Evolutionary conservation across 2,329 filamentous ascomycete species (phyloP), one percentile per base, ranked within the genome.

Genomic region (Exophiala bonariae): DNA sequence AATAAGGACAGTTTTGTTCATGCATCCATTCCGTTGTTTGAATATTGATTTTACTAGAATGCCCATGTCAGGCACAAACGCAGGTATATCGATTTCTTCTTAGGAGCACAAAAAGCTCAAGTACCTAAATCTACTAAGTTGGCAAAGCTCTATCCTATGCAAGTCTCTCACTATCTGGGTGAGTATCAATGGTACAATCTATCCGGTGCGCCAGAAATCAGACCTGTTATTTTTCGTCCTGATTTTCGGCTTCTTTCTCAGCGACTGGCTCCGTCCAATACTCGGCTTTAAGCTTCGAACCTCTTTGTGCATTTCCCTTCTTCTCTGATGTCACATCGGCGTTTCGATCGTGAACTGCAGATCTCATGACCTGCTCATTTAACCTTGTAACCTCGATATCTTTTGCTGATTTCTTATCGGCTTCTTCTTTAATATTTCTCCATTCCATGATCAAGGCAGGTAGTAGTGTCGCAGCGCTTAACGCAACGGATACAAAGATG

Each of bases 351-450:
- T n/a, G 16, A 22, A 22, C 16, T 13, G 22, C 3, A 18, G 10
- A 22, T 39, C 36, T 13, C 14, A 13, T 8, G 36, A 19, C 19
- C 16, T 14, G n/a, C 18, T 11, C 39, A 32, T 3, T 18, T 31
- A 3, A 3, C 13, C 19, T 26, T 30, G 26, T 16, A 7, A 17
- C 7, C 10, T 31, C 23, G 8, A n/a, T 4, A 22, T 32, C 38
- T 16, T 18, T 31, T 4, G 26, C 13, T 13, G 38, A 2, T 13
- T 9, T 31, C 23, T 4, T 11, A n/a, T 31, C 31, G 22, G 28
- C 19, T 3, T 17, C 23, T 20, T 39, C 18, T 23, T 41, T 41
- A 14, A 41, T 19, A 26, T 30, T 41, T 26, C 31, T 41, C 39
- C 39, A 41, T 16, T 41, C 39, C n/a, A 41, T 20, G 11, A 31